Evolutionary conservation across 2,329 filamentous ascomycete species (phyloP), one percentile per base, ranked within the genome.

Genomic region (Ustilaginoidea virens): DNA sequence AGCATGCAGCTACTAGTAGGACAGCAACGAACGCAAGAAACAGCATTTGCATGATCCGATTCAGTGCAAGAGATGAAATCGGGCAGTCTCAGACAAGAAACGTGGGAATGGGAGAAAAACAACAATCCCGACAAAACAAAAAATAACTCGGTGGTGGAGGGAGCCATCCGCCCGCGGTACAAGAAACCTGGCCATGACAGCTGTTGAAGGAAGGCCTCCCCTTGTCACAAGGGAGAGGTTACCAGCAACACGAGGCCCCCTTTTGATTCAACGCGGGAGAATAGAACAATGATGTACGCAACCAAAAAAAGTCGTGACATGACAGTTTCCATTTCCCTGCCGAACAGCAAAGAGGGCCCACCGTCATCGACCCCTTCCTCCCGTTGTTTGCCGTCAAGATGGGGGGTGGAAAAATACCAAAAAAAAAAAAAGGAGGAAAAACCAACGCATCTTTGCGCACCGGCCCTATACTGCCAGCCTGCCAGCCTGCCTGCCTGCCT

Each of bases 401-500:
- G n/a, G n/a, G n/a, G n/a, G n/a, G n/a, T n/a, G n/a, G n/a, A n/a
- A n/a, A n/a, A n/a, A n/a, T n/a, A n/a, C n/a, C n/a, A n/a, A n/a
- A 26, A 34, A 43, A 40, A 40, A 38, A 43, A 39, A 45, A 38
- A 48, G 17, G 17, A 14, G 14, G 29, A 14, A 33, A 41, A 44
- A 46, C 39, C 46, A 49, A 49, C 45, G 47, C 44, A 47, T 31
- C 44, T 40, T n/a, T n/a, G 47, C 46, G 46, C 41, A 48, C 48
- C 36, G 35, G 39, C 37, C 40, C 40, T 35, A 42, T 36, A 41
- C 40, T 48, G 49, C 45, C 48, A 44, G 45, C 48, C 47, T 48
- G 46, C 44, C 46, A 44, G 43, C 44, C 44, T 44, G 41, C n/a
- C n/a, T n/a, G n/a, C n/a, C n/a, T n/a, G n/a, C n/a, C n/a, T n/a